Conservation (phyloP, 306 rosid species). For the Cercis canadensis region DNA sequence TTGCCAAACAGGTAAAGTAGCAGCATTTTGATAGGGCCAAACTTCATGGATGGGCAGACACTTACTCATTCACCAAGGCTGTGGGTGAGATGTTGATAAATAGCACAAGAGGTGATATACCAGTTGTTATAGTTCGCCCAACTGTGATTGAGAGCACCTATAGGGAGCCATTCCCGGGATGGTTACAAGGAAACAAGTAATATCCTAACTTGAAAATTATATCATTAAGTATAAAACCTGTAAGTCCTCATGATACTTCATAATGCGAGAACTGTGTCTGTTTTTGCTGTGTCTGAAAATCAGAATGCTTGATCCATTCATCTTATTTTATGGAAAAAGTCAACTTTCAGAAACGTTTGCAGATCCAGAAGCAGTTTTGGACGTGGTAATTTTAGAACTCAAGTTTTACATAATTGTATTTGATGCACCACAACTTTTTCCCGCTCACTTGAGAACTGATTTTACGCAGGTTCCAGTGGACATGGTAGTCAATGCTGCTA, state of each 20-base stretch:
- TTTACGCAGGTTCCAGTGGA: constrained; percentile 57
- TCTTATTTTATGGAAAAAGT: constrained; percentile 58
- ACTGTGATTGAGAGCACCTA: constrained; percentile 59
- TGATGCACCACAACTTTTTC: background rate
- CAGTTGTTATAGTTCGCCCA: constrained; percentile 54
- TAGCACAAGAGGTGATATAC: constrained; percentile 51
- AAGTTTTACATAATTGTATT: background rate
- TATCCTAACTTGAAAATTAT: no score
- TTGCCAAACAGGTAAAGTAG: background rate
- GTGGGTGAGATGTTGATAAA: constrained; percentile 65
- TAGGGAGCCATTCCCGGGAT: constrained; percentile 61
- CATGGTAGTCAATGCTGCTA: constrained; percentile 59
- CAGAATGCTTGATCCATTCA: constrained; percentile 64
- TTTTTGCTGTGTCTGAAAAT: background rate
- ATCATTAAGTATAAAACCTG: no score
- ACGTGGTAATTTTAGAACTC: constrained; percentile 41
- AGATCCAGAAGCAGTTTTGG: constrained; percentile 54
- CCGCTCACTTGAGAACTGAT: background rate
- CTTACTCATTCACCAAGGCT: constrained; percentile 59
- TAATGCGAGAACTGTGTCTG: no score
- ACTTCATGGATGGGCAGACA: constrained; percentile 60
- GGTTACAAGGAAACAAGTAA: constrained; percentile 64
- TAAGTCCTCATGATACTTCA: background rate
- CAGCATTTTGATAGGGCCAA: constrained; percentile 36
- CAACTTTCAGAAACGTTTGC: constrained; percentile 50